phyloP scores from a whole-genome alignment of 495 filamentous ascomycete genomes.

The Hyaloscypha finlandica region DNA sequence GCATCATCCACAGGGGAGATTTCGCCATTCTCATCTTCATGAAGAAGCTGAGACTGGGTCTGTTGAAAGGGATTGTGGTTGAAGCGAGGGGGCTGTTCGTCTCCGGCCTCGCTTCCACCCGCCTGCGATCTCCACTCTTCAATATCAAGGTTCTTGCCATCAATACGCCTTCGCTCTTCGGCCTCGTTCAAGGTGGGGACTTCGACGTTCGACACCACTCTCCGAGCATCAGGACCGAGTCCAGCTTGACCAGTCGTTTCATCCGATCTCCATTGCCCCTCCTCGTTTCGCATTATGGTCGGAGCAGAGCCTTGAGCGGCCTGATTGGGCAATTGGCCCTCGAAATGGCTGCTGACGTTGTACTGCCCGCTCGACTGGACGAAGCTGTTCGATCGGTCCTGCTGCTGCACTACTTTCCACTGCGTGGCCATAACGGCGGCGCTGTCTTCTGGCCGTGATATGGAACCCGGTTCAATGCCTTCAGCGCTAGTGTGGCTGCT shows the following conservation, averaged over 20 bases:
- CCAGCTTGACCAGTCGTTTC: constrained; percentile 33
- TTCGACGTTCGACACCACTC: constrained; percentile 18
- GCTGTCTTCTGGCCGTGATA: constrained; percentile 45
- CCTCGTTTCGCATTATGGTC: constrained; percentile 16
- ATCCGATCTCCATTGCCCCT: constrained; percentile 26
- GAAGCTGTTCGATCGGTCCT: background rate
- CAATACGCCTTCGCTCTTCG: constrained; percentile 28
- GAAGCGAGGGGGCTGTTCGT: constrained; percentile 13
- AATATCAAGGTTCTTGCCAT: constrained; percentile 31
- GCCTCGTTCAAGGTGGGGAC: constrained; percentile 34
- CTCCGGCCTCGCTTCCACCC: constrained; percentile 23
- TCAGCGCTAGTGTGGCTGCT: constrained; percentile 51
- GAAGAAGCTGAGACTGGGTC: background rate
- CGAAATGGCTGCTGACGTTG: background rate
- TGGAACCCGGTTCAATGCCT: constrained; percentile 38
- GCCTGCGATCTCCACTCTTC: constrained; percentile 32
- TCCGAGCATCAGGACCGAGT: constrained; percentile 31
- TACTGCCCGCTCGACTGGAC: constrained; percentile 1
- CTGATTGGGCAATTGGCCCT: constrained; percentile 7
- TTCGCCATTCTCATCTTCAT: constrained; percentile 15
- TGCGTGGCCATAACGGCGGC: constrained; percentile 51
- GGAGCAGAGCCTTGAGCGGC: background rate
- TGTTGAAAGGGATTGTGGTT: background rate
- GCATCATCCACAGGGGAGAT: constrained; percentile 28
- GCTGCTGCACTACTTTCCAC: constrained; percentile 38